Base-by-base conservation (phyloP, 2,329 filamentous ascomycete genomes). In the Taxawa tesnikishii region DNA sequence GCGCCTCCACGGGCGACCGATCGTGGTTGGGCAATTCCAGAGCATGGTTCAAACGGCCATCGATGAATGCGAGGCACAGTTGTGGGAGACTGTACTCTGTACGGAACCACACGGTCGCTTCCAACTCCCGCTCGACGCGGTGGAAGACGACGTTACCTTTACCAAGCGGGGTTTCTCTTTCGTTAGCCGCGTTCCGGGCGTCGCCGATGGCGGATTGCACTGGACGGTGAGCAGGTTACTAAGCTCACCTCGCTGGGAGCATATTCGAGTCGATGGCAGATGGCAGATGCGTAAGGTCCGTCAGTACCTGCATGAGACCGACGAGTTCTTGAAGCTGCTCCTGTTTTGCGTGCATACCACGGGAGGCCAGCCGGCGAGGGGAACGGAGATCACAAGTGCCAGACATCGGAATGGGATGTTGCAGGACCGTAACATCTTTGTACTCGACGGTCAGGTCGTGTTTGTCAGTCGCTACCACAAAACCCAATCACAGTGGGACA, bases 391-490 rank as follows among this genome's bases (percentile, higher is more conserved):
- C 15, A 40, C 34, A 2, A 37, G 36, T 8, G 29, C 44, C 6
- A 31, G 35, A 14, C 39, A 41, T 32, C 19, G 18, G 8, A 47
- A 48, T 15, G 31, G 44, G 8, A 25, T 38, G 13, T 33, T 42
- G 10, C 29, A 47, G 28, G 33, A 47, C 36, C 26, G 33, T 3
- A 48, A 48, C 24, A 35, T 47, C 25, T 45, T 47, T 23, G 29
- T 44, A 5, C 28, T 45, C 13, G 27, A 44, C 8, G 29, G 40
- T 14, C 17, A 38, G 13, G 33, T 49, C 0, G 41, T 49, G 6
- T 38, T 34, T 7, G 39, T 49, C 0, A 36, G 41, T 15, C 23
- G 34, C 21, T 50, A 48, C 38, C 12, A 48, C 23, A 50, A 50
- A 43, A 45, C 27, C 15, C 31, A 44, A 35, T 46, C 33, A n/a